A percentile compares a stretch with the other conserved stretches of the same genome.
phyloP scores from a whole-genome alignment of 139 green algal genomes.

The Chlorella sp. region DNA sequence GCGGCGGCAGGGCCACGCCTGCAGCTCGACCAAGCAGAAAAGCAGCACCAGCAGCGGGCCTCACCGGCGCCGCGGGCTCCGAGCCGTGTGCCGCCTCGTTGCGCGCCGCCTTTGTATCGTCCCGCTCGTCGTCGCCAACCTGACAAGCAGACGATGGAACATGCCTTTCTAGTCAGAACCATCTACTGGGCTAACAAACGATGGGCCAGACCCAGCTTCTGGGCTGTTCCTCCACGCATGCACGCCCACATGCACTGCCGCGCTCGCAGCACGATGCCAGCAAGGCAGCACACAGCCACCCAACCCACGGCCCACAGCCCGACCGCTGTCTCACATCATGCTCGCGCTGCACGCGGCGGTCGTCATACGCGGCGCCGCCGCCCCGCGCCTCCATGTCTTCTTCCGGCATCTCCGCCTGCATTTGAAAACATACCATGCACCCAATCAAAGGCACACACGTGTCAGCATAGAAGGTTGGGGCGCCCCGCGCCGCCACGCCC shows the following conservation, averaged over 20 bases:
- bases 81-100: constrained; percentile 3
- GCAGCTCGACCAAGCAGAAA: background rate
- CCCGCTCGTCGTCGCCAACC: constrained; percentile 12
- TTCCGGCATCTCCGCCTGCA: constrained; percentile 20
- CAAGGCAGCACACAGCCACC: too few relatives aligned
- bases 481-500: too few relatives aligned
- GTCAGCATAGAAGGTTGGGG: too few relatives aligned
- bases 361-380: constrained; percentile 68
- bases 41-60: background rate
- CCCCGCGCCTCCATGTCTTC: constrained; percentile 73
- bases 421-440: too few relatives aligned
- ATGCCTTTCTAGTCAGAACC: background rate
- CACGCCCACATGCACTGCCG: too few relatives aligned
- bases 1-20: background rate
- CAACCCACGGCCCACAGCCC: too few relatives aligned
- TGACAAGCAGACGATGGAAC: background rate
- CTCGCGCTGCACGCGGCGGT: constrained; percentile 53
- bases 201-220: too few relatives aligned
- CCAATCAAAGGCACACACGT: too few relatives aligned
- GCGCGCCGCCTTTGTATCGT: background rate
- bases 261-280: too few relatives aligned
- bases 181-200: too few relatives aligned
- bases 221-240: too few relatives aligned
- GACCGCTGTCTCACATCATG: constrained; percentile 15
- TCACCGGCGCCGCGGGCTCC: constrained; percentile 8